Base-by-base conservation (phyloP, 2,329 filamentous ascomycete species). In the Ceratocystis smalleyi region DNA sequence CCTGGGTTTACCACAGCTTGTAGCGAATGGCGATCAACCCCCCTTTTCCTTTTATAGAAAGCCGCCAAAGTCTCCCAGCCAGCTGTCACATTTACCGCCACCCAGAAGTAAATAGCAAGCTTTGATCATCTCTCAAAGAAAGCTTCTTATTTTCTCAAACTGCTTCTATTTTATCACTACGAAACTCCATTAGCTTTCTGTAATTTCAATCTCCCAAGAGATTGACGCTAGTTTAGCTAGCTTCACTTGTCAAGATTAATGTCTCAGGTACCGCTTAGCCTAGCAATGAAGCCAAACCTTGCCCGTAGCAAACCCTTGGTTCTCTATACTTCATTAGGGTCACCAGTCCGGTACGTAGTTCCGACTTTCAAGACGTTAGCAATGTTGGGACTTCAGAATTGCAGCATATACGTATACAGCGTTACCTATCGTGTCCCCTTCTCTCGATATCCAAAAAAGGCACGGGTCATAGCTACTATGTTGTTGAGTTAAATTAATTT, bases 191-290 rank as follows among this genome's bases (percentile, higher is more conserved):
- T 55, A 7, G n/a, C 27, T 57, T n/a, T 32, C 27, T 35, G 5
- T 57, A 57, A 57, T 35, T 17, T 57, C 54, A 57, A 57, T 57
- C 30, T 57, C 27, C 54, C 24, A 19, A 57, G 17, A 32, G 27
- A n/a, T 30, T n/a, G n/a, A 30, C 54, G 27, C 54, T 57, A 57
- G 15, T 57, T 57, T 32, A 57, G 54, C 54, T 57, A 57, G 54
- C 54, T 57, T 57, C 54, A 57, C 27, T 57, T 57, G 54, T 57
- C 54, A 57, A 57, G 27, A 57, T 35, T 57, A 57, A 30, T 57
- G 54, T 57, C 54, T 57, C 54, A 57, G 54, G 54, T 57, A 57
- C 54, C 27, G 32, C 54, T 57, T 57, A 30, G 54, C 54, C 17
- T 3, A 35, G 4, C 17, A 7, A 10, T 22, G 27, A 35, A 57